phyloP scores from a whole-genome alignment of 2,329 filamentous ascomycete genomes.

The Botrytis aclada region DNA sequence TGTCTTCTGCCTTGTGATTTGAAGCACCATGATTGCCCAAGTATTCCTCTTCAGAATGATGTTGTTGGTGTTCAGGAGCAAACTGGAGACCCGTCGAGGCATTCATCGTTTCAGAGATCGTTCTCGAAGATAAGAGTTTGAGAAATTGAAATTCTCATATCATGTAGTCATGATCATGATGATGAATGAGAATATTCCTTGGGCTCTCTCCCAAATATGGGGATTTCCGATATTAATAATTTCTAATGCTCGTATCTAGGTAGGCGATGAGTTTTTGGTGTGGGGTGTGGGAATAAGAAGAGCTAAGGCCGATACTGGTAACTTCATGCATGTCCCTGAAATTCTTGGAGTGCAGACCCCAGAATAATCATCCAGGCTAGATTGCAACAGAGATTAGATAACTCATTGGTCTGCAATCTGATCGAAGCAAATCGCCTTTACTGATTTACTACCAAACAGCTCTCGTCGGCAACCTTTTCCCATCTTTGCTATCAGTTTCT shows the following conservation, averaged over 20 bases:
- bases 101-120: neutral
- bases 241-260: neutral
- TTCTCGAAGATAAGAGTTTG: neutral
- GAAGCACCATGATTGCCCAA: neutral
- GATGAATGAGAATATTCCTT: neutral
- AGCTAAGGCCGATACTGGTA: neutral
- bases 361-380: neutral
- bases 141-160: neutral
- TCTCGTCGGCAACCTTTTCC: neutral
- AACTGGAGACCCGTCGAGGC: neutral
- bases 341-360: too few species aligned
- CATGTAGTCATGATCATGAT: neutral
- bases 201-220: neutral
- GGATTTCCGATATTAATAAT: neutral
- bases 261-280: neutral
- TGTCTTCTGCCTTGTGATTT: neutral
- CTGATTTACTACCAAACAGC: neutral
- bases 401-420: neutral
- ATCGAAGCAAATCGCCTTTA: neutral
- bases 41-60: neutral
- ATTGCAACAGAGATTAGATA: neutral
- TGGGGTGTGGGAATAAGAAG: constrained; percentile 8
- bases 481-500: neutral
- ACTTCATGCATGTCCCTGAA: neutral
- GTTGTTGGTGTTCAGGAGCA: neutral